A percentile compares a stretch with the other conserved stretches of the same genome.
Evolutionary conservation across 2,329 filamentous ascomycete species (phyloP).

Genomic region (Fonsecaea pedrosoi): DNA sequence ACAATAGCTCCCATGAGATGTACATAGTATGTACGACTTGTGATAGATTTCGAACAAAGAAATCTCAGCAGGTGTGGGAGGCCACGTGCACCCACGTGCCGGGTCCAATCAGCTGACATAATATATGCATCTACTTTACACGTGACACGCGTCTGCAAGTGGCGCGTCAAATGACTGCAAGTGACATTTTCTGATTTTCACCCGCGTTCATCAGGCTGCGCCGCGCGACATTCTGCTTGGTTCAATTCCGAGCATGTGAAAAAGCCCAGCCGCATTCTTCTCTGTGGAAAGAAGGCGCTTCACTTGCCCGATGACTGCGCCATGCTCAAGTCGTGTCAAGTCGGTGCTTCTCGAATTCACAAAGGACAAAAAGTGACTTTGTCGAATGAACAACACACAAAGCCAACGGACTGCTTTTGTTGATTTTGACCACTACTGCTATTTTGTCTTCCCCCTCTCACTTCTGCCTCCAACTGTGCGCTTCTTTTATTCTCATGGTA

Average conservation of each 20-base stretch:
- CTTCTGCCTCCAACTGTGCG: neutral
- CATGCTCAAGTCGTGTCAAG: neutral
- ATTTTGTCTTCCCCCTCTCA: neutral
- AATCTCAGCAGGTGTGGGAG: neutral
- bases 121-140: neutral
- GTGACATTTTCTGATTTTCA: neutral
- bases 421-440: neutral
- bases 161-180: neutral
- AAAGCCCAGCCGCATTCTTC: neutral
- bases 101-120: neutral
- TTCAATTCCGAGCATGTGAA: neutral
- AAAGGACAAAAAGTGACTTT: neutral
- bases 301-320: neutral
- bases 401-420: neutral
- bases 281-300: neutral
- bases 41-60: neutral
- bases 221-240: neutral
- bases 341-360: neutral
- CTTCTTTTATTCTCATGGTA: neutral
- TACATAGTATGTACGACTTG: neutral
- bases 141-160: neutral
- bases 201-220: neutral
- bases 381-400: neutral
- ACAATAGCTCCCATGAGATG: neutral
- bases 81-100: too few species aligned